Evolutionary conservation across 352 stramenopile genomes (phyloP).

Genomic region (Pythium volutum): DNA sequence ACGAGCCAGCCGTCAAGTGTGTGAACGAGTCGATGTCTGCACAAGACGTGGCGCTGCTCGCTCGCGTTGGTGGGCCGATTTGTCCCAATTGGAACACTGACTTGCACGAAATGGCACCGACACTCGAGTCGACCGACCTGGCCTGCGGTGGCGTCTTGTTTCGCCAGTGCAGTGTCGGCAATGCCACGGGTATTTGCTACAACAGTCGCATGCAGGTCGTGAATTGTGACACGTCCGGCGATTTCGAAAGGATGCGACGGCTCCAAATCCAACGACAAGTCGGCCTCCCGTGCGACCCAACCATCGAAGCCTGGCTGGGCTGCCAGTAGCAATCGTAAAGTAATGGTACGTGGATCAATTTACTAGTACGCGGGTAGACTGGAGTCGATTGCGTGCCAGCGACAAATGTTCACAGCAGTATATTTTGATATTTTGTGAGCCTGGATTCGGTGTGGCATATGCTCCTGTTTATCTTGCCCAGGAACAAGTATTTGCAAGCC

Average conservation of each 20-base stretch:
- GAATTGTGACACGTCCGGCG: slow-evolving; percentile 5
- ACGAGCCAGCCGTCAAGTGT: slow-evolving; percentile 9
- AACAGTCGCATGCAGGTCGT: slow-evolving; percentile 21
- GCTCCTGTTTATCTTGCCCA: too few relatives aligned
- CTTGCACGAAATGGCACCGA: slow-evolving; percentile 4
- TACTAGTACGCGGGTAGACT: too few relatives aligned
- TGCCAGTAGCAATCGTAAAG: neutral
- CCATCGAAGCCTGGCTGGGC: slow-evolving; percentile 21
- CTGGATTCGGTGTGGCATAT: too few relatives aligned
- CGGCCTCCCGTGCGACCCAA: slow-evolving; percentile 14
- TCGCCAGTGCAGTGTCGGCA: slow-evolving; percentile 8
- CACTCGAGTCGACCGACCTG: slow-evolving; percentile 6
- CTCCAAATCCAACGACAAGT: slow-evolving; percentile 19
- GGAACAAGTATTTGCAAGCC: too few relatives aligned
- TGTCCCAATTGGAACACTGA: slow-evolving; percentile 3
- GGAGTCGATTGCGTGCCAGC: too few relatives aligned
- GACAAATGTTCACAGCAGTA: too few relatives aligned
- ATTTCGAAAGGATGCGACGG: slow-evolving; percentile 14
- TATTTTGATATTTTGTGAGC: too few relatives aligned
- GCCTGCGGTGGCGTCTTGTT: slow-evolving; percentile 22
- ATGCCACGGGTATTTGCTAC: slow-evolving; percentile 20
- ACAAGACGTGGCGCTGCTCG: neutral
- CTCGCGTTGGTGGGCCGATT: neutral
- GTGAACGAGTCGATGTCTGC: neutral
- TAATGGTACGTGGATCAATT: too few relatives aligned